Conservation (phyloP, 495 filamentous ascomycete species). For the Penicillium riverlandense region DNA sequence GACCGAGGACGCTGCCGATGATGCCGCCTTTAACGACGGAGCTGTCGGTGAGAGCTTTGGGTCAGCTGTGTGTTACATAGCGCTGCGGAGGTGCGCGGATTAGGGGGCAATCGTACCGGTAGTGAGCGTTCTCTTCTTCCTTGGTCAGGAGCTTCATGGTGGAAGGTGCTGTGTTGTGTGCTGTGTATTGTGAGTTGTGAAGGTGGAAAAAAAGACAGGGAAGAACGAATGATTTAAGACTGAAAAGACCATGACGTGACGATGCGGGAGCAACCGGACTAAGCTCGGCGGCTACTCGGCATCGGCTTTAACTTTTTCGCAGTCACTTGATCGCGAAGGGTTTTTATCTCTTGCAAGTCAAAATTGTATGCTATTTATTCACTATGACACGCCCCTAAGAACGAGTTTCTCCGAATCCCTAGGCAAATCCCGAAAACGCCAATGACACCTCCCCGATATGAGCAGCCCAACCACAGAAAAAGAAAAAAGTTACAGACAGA, state of each 20-base stretch:
- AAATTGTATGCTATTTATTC: too few species aligned
- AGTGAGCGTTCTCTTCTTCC: constrained; percentile 74
- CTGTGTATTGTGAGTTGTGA: background rate
- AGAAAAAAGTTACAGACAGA: constrained; percentile 1
- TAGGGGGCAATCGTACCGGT: constrained; percentile 37
- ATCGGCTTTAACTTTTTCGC: background rate
- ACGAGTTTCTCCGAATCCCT: too few species aligned
- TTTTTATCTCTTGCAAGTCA: too few species aligned
- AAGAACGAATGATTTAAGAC: constrained; percentile 3
- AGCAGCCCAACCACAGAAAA: background rate
- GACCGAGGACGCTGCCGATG: constrained; percentile 59
- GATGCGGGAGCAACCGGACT: constrained; percentile 17
- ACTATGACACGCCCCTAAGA: too few species aligned
- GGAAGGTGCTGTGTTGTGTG: background rate
- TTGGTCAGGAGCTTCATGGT: constrained; percentile 92
- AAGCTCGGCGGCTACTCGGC: constrained; percentile 14
- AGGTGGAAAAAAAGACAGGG: background rate
- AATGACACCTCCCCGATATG: too few species aligned
- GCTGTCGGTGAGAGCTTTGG: constrained; percentile 24
- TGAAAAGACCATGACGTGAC: constrained; percentile 14
- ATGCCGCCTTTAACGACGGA: constrained; percentile 73
- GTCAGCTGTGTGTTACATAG: background rate
- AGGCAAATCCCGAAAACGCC: too few species aligned
- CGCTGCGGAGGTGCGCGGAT: background rate
- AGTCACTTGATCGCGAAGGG: background rate